Evolutionary conservation across 257 asterid genomes (phyloP), one percentile per base, ranked within the genome.

Genomic region (Solanum tacnaense): DNA sequence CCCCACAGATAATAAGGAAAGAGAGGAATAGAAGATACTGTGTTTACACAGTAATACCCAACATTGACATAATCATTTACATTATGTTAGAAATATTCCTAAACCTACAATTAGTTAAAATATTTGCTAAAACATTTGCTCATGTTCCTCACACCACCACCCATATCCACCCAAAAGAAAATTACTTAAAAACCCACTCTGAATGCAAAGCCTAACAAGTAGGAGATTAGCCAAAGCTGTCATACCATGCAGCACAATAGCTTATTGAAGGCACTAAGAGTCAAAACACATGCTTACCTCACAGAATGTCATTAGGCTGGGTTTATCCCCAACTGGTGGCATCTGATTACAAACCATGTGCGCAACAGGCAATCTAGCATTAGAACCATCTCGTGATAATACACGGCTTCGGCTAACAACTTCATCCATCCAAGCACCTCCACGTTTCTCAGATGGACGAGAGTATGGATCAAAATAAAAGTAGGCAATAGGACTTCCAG

Each of bases 381-480:
- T 89, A 89, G 91, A 90, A 88, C 98, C 98, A 91, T 94, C 96
- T 86, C 68, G 93, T 23, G 99, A 94, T 89, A 96, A 83, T 91
- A 94, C 95, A 87, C 96, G 96, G 89, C 99, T 97, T 90, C 99
- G 94, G 86, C 93, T 92, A 86, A 93, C 94, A 56, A 96, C 99
- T 93, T 95, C 99, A 94, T 94, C 94, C 99, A 97, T 97, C 99
- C 99, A 97, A 83, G 99, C 99, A 70, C 99, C 99, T 85, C 94
- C 99, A 46, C 94, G 95, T 88, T 97, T 97, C 87, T 97, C 99
- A 88, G 99, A 94, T 36, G 99, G 99, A 72, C 99, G 99, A 88
- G 99, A 96, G 92, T 94, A 97, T 65, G 99, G 99, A 92, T 97
- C 99, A 86, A 97, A 95, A 89, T 96, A 97, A 89, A 97, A 97